These are phyloP conservation scores for Fagus sylvatica DNA, from an alignment of 306 rosid species.

Conservation along the genomic window DNA sequence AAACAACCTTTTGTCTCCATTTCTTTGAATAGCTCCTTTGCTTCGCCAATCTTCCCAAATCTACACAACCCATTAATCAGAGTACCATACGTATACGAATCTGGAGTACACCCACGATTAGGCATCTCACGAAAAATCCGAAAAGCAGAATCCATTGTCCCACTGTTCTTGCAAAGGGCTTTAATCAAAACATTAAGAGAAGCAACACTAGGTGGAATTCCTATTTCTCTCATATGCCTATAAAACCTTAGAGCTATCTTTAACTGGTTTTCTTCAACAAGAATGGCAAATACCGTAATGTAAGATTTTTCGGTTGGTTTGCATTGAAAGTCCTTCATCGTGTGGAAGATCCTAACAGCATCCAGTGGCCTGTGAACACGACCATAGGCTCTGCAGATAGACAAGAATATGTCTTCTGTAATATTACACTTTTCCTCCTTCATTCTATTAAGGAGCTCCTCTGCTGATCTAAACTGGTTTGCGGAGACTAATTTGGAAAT, in stretches of 20 bases:
- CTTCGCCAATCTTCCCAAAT: conserved; percentile 59
- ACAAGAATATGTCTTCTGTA: conserved; percentile 58
- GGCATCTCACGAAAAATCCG: conserved; percentile 76
- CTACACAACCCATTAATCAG: conserved; percentile 77
- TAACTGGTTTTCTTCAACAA: conserved; percentile 80
- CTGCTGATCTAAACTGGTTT: conserved; percentile 74
- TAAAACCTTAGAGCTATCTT: conserved; percentile 69
- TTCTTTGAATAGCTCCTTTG: conserved; percentile 69
- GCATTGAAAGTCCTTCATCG: conserved; percentile 63
- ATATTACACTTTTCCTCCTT: conserved; percentile 66
- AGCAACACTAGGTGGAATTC: conserved; percentile 59
- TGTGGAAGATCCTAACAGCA: conserved; percentile 64
- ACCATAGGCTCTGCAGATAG: conserved; percentile 71
- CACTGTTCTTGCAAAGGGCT: conserved; percentile 77
- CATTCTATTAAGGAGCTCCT: conserved; percentile 74
- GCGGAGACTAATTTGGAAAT: conserved; percentile 60
- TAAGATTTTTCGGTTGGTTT: conserved; percentile 61
- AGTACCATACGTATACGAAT: conserved; percentile 90
- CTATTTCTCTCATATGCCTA: conserved; percentile 63
- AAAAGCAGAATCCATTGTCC: conserved; percentile 68
- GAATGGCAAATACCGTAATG: conserved; percentile 64
- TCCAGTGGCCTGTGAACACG: conserved; percentile 79
- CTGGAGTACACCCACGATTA: conserved; percentile 66
- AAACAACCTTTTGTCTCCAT: conserved; percentile 61
- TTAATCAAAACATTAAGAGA: conserved; percentile 83